Conservation (phyloP, 2,329 filamentous ascomycete genomes). For the Elsinoe necatrix region DNA sequence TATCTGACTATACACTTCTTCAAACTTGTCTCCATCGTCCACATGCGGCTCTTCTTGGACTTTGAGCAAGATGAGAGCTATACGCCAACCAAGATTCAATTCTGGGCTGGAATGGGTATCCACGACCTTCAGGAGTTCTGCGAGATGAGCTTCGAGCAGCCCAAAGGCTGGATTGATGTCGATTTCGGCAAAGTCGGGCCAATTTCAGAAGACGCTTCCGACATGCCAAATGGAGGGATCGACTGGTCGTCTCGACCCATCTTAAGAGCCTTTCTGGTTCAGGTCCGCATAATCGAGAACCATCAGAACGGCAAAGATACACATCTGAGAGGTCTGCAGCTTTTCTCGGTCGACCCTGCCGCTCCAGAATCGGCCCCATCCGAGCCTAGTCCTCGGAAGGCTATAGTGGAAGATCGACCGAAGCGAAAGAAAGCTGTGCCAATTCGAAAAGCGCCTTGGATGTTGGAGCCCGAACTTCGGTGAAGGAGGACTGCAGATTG, state of each 20-base stretch:
- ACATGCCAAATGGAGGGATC: constrained; percentile 25
- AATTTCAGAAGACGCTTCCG: constrained; percentile 25
- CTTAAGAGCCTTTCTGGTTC: constrained; percentile 78
- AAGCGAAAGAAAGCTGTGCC: constrained; percentile 22
- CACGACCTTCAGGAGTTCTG: constrained; percentile 88
- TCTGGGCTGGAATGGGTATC: constrained; percentile 80
- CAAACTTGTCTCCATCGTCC: constrained; percentile 69
- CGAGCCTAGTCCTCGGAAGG: constrained; percentile 15
- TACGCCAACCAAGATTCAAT: constrained; percentile 85
- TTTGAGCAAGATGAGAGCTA: constrained; percentile 92
- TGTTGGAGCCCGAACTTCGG: constrained; percentile 31
- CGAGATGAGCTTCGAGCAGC: constrained; percentile 67
- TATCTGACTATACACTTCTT: constrained; percentile 78
- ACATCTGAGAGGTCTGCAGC: constrained; percentile 87
- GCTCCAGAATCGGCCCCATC: constrained; percentile 15
- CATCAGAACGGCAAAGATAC: constrained; percentile 99
- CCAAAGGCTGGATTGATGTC: constrained; percentile 85
- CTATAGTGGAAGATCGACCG: constrained; percentile 13
- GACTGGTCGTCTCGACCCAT: constrained; percentile 56
- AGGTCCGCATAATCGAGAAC: constrained; percentile 87
- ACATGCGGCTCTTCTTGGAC: constrained; percentile 78
- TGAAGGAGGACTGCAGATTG: constrained; percentile 18
- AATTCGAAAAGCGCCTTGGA: constrained; percentile 28
- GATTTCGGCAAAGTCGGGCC: constrained; percentile 56
- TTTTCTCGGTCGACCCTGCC: constrained; percentile 52